phyloP scores from a whole-genome alignment of 2,329 filamentous ascomycete genomes.

The Fusarium phyllophilum region DNA sequence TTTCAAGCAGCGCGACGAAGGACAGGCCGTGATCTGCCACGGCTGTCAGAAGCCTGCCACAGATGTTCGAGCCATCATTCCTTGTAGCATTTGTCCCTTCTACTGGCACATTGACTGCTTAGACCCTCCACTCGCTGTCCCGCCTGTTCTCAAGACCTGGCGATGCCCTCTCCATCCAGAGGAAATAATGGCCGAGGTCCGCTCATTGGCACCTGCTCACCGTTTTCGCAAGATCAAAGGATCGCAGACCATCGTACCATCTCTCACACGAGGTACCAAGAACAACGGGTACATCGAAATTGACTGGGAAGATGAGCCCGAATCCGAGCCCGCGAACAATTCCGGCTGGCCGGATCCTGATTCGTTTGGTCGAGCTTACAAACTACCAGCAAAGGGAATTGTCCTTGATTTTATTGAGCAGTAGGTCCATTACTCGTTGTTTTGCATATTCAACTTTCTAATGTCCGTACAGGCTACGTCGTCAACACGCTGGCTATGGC shows the following conservation, averaged over 20 bases:
- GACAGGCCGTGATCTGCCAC: constrained; percentile 80
- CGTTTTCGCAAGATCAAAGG: constrained; percentile 70
- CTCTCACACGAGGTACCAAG: constrained; percentile 69
- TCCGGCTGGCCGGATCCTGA: constrained; percentile 66
- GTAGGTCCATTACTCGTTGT: constrained; percentile 53
- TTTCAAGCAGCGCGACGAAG: constrained; percentile 77
- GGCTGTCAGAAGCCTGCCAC: constrained; percentile 75
- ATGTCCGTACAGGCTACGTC: constrained; percentile 48
- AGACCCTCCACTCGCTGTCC: constrained; percentile 82
- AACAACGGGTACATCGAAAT: constrained; percentile 80
- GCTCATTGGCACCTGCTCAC: constrained; percentile 69
- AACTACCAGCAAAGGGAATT: constrained; percentile 71
- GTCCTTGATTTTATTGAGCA: constrained; percentile 77
- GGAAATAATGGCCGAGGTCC: constrained; percentile 72
- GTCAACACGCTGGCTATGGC: constrained; percentile 53
- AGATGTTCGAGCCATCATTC: constrained; percentile 75
- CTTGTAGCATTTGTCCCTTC: constrained; percentile 83
- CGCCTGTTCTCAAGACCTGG: constrained; percentile 82
- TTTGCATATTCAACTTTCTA: constrained; percentile 5
- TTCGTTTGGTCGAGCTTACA: constrained; percentile 72
- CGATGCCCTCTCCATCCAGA: constrained; percentile 89
- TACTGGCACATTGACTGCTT: constrained; percentile 95
- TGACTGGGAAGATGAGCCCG: constrained; percentile 67
- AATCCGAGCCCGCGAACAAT: constrained; percentile 65
- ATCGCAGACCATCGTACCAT: constrained; percentile 61